phyloP scores from a whole-genome alignment of 1,139 yeast genomes.

The Pneumocystis canis region DNA sequence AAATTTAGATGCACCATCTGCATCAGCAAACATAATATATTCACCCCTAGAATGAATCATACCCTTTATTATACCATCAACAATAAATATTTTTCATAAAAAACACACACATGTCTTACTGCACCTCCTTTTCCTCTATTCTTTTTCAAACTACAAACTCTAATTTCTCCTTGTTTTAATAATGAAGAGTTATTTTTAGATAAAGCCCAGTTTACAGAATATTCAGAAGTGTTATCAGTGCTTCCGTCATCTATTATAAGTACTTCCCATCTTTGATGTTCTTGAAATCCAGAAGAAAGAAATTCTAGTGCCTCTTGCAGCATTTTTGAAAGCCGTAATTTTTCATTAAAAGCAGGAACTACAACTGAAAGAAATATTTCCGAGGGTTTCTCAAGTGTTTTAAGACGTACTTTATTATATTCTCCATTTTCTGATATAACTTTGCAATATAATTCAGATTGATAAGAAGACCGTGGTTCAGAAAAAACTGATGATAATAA shows the following conservation, averaged over 20 bases:
- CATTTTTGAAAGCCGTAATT: conserved; percentile 56
- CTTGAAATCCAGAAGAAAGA: conserved; percentile 25
- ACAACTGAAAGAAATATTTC: conserved; percentile 50
- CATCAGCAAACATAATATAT: conserved; percentile 79
- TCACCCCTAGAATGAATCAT: conserved; percentile 60
- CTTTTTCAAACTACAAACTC: conserved; percentile 50
- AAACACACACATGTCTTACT: conserved; percentile 49
- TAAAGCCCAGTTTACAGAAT: conserved; percentile 54
- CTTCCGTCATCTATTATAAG: conserved; percentile 88
- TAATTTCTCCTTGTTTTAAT: conserved; percentile 44
- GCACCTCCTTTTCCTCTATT: conserved; percentile 98
- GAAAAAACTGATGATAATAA: not conserved
- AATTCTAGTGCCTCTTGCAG: conserved; percentile 57
- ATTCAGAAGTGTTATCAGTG: conserved; percentile 59
- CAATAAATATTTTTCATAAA: not conserved
- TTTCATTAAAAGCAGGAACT: conserved; percentile 85
- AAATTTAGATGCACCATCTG: conserved; percentile 90
- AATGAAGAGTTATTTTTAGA: conserved; percentile 22
- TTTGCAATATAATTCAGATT: not conserved
- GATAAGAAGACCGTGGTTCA: not conserved
- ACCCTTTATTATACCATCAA: conserved; percentile 29
- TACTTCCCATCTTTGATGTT: conserved; percentile 44
- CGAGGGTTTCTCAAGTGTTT: conserved; percentile 7
- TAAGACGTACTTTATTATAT: not conserved
- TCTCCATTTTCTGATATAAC: not conserved